Evolutionary conservation across 331 rosid species (phyloP).

Genomic region (Arachis monticola): DNA sequence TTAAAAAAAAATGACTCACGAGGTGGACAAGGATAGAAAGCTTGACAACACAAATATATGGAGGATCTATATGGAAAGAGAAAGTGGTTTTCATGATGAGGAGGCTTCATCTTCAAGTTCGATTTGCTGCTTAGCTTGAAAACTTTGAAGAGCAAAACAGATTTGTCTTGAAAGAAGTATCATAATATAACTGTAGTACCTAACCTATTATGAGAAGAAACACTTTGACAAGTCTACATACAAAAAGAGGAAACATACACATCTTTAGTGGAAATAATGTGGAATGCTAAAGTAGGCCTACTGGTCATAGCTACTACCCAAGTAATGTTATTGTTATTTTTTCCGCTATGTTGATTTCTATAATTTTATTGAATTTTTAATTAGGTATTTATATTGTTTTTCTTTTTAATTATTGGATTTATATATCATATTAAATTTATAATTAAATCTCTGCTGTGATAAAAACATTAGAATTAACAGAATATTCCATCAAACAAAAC

Average conservation of each 20-base stretch:
- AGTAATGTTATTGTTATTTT: too few species aligned
- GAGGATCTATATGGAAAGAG: not conserved
- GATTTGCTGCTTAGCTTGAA: not conserved
- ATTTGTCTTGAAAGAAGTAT: not conserved
- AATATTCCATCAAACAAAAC: too few species aligned
- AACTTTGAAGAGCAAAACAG: conserved; percentile 14
- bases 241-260: too few species aligned
- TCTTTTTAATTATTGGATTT: too few species aligned
- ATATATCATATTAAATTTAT: too few species aligned
- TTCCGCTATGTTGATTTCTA: rapidly evolving
- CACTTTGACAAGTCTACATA: not conserved
- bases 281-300: not conserved
- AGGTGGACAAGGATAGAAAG: not conserved
- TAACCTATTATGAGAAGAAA: not conserved
- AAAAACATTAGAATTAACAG: too few species aligned
- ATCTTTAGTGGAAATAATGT: not conserved
- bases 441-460: too few species aligned
- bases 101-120: conserved; percentile 3
- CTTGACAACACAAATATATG: not conserved
- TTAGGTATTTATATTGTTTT: too few species aligned
- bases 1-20: too few species aligned
- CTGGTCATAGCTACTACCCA: not conserved
- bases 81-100: not conserved
- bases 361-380: too few species aligned
- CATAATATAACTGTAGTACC: not conserved